Base-by-base conservation (phyloP, 2,329 filamentous ascomycete genomes). In the Plectosphaerella plurivora region DNA sequence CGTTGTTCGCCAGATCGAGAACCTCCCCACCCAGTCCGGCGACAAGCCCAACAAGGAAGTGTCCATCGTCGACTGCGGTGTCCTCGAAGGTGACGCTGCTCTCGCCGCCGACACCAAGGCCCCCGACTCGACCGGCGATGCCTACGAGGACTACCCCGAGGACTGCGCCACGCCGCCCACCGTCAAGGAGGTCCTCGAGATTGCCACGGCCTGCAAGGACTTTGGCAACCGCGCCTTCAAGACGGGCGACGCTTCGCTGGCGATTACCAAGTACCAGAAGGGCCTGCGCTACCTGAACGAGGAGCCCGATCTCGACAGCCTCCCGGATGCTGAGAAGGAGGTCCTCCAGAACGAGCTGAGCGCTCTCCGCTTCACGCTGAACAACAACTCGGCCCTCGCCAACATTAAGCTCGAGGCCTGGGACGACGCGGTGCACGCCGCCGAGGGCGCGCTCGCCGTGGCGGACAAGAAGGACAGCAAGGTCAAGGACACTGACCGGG, bases 151-250 rank as follows among this genome's bases (percentile, higher is more conserved):
- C 68, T 97, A 89, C 73, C 94, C 94, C 35, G 91, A 97, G 67
- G 94, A 99, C 73, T 83, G 87, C 62, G 70, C 67, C 18, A 67
- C 73, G 56, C 76, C 85, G 51, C 79, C 91, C 57, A 81, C 83
- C 48, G 87, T 87, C 14, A 67, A 77, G 16, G 80, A 87, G 56
- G 82, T 91, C 56, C 79, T 90, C 67, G 83, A 88, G 71, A 92
- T 97, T 55, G 91, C 89, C 3, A 76, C 81, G 5, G 89, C 89
- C 59, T 84, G 96, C 70, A 99, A 99, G 76, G 89, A 88, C 36
- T 94, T 87, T 65, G 94, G 94, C 62, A 97, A 96, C 77, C 84
- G 85, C 61, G 91, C 92, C 1, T 97, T 97, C 81, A 97, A 97
- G 78, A 76, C 73, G 24, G 84, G 85, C 41, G 82, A 96, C 62